Evolutionary conservation across 345 rosid genomes (phyloP).

Genomic region (Triadica sebifera): DNA sequence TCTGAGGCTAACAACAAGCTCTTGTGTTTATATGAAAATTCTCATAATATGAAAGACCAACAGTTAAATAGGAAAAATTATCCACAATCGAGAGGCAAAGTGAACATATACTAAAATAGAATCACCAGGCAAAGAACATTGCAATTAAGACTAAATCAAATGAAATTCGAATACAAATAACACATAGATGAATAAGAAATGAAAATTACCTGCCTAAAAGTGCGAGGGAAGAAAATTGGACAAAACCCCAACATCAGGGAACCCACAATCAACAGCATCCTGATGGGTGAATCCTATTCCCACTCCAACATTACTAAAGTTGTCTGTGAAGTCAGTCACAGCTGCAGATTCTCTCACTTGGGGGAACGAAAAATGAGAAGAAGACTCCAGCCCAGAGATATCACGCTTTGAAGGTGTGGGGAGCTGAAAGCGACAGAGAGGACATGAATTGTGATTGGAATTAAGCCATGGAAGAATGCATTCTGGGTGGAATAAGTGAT

Average conservation of each 20-base stretch:
- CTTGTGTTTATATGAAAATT: no score
- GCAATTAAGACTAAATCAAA: neutral
- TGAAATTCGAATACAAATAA: neutral
- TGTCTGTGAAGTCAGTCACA: neutral
- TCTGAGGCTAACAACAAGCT: no score
- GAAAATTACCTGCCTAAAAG: conserved; percentile 12
- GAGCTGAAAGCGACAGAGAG: conserved; percentile 53
- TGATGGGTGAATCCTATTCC: neutral
- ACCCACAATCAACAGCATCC: neutral
- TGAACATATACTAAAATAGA: neutral
- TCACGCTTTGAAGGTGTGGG: conserved; percentile 19
- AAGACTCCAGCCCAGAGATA: neutral
- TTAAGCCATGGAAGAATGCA: conserved; percentile 56
- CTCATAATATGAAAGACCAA: no score
- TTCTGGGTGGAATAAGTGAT: conserved; percentile 50
- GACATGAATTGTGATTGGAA: conserved; percentile 51
- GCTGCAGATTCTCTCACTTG: neutral
- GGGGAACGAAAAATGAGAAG: conserved; percentile 3
- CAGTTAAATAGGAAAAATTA: no score
- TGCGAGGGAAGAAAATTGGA: conserved; percentile 19
- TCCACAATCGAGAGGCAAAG: neutral
- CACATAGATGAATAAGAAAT: neutral
- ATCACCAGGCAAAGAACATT: neutral
- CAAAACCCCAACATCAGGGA: conserved; percentile 13
- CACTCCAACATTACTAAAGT: neutral